Evolutionary conservation across 2,329 filamentous ascomycete species (phyloP).

Genomic region (Cadophora gregata): DNA sequence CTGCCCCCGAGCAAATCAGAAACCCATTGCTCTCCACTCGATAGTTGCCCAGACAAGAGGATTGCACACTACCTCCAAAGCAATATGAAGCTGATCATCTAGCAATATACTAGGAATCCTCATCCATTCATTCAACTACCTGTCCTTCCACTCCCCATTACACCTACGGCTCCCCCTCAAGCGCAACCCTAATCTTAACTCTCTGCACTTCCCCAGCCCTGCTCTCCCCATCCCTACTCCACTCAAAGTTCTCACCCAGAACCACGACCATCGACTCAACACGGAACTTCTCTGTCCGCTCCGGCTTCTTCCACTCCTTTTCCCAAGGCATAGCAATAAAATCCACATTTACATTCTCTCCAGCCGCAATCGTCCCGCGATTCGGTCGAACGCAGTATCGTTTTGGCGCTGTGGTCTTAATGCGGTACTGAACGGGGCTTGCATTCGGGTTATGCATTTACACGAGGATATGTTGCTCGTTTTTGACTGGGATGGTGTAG

Average conservation of each 20-base stretch:
- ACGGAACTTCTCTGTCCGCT: slow-evolving; percentile 3
- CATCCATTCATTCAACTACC: background rate
- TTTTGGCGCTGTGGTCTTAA: slow-evolving; percentile 2
- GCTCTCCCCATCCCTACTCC: background rate
- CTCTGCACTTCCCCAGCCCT: slow-evolving; percentile 1
- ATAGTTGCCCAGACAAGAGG: too few species aligned
- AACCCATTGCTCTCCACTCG: too few species aligned
- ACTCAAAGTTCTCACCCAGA: slow-evolving; percentile 14
- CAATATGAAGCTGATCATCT: too few species aligned
- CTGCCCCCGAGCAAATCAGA: too few species aligned
- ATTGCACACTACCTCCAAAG: too few species aligned
- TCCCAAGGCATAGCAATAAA: background rate
- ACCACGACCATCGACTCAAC: background rate
- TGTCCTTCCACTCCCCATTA: background rate
- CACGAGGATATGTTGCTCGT: background rate
- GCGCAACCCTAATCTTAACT: slow-evolving; percentile 10
- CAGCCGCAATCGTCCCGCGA: background rate
- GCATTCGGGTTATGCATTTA: slow-evolving; percentile 7
- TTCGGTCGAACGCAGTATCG: slow-evolving; percentile 7
- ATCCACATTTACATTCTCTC: background rate
- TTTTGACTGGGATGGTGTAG: background rate
- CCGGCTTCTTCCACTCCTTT: background rate
- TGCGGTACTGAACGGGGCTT: background rate
- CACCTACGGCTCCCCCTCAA: background rate
- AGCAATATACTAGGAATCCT: too few species aligned